phyloP scores from a whole-genome alignment of 192 early-diverging fungal genomes.

The Mortierella hygrophila region DNA sequence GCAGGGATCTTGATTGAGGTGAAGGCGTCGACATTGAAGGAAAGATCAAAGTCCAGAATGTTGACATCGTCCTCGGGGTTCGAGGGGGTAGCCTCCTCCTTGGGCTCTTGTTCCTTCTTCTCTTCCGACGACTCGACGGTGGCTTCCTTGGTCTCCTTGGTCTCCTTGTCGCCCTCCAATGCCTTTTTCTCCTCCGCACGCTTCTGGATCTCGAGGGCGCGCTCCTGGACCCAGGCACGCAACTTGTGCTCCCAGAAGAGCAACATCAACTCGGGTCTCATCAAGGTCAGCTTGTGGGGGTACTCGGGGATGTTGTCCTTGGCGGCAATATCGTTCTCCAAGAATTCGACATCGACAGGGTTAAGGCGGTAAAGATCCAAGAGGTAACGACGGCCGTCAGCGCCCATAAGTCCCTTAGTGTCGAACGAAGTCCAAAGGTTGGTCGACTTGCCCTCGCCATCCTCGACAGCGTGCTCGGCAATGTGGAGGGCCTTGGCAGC shows the following conservation, averaged over 20 bases:
- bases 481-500: conserved; percentile 86
- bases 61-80: conserved; percentile 59
- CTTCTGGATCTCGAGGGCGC: conserved; percentile 62
- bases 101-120: conserved; percentile 23
- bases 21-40: conserved; percentile 72
- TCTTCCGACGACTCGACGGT: conserved; percentile 18
- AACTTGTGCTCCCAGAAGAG: conserved; percentile 87
- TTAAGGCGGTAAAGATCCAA: conserved; percentile 93
- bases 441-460: conserved; percentile 72
- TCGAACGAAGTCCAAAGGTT: conserved; percentile 88
- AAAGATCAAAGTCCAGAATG: conserved; percentile 61
- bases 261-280: conserved; percentile 90
- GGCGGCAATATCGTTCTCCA: conserved; percentile 75
- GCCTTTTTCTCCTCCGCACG: conserved; percentile 46
- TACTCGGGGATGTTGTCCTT: conserved; percentile 77
- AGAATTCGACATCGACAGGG: conserved; percentile 92
- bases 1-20: conserved; percentile 61
- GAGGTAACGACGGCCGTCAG: conserved; percentile 93
- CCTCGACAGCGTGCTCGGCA: conserved; percentile 81
- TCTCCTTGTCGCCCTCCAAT: conserved; percentile 39
- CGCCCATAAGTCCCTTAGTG: conserved; percentile 91
- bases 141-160: conserved; percentile 14
- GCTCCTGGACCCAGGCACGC: conserved; percentile 70
- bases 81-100: conserved; percentile 17
- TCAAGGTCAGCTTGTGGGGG: conserved; percentile 86